Evolutionary conservation across 495 filamentous ascomycete genomes (phyloP).

Genomic region (Lentithecium fluviatile): DNA sequence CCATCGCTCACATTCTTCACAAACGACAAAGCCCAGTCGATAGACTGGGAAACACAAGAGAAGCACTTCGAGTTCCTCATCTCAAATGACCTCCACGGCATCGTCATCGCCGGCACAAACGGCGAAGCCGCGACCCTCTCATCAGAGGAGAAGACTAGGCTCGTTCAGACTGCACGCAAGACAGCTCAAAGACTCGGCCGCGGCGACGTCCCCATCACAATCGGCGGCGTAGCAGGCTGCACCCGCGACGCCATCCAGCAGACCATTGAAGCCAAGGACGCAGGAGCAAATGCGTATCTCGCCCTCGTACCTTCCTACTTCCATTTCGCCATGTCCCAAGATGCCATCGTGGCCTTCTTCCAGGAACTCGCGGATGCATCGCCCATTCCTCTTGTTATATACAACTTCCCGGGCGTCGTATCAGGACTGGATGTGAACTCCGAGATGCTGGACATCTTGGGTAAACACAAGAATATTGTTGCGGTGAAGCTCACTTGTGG

Average conservation of each 20-base stretch:
- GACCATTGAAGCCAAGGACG: conserved; percentile 68
- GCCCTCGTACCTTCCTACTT: conserved; percentile 86
- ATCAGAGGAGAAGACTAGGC: conserved; percentile 40
- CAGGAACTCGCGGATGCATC: conserved; percentile 72
- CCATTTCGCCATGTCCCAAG: conserved; percentile 60
- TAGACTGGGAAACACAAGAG: conserved; percentile 66
- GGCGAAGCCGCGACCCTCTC: conserved; percentile 53
- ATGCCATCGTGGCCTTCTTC: conserved; percentile 71
- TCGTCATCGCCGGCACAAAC: conserved; percentile 86
- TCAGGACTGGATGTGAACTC: conserved; percentile 78
- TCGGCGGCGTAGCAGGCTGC: conserved; percentile 77
- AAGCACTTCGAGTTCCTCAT: conserved; percentile 79
- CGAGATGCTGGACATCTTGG: conserved; percentile 68
- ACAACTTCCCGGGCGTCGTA: conserved; percentile 85
- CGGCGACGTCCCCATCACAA: conserved; percentile 69
- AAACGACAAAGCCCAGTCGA: conserved; percentile 43
- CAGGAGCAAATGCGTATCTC: conserved; percentile 79
- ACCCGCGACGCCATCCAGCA: conserved; percentile 81
- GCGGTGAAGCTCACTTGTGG: conserved; percentile 91
- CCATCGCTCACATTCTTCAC: conserved; percentile 40
- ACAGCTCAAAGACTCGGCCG: conserved; percentile 68
- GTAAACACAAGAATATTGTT: conserved; percentile 79
- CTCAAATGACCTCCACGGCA: conserved; percentile 69
- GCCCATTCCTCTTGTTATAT: conserved; percentile 83
- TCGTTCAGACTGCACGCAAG: conserved; percentile 71